phyloP scores from a whole-genome alignment of 768 basidiomycete genomes.

The Kwoniella sp. region DNA sequence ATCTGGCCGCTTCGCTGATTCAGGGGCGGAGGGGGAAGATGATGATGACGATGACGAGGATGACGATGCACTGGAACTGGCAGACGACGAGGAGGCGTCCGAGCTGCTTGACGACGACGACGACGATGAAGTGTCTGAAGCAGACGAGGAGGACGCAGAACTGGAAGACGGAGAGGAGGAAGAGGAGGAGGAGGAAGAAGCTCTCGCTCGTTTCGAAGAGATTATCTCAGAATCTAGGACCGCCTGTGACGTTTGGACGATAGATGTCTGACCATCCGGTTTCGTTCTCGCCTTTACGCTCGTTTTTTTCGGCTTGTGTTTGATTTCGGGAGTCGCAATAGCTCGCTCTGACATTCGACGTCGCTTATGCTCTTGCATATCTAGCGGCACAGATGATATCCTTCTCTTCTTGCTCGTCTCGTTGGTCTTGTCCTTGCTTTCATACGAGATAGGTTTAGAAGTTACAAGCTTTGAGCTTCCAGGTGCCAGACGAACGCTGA shows the following conservation, averaged over 20 bases:
- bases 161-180: slow-evolving; percentile 16
- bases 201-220: slow-evolving; percentile 12
- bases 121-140: slow-evolving; percentile 8
- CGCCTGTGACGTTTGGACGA: not conserved
- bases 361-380: slow-evolving; percentile 12
- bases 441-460: no score
- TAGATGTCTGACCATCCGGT: not conserved
- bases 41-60: slow-evolving; percentile 18
- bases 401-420: not conserved
- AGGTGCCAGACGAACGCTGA: slow-evolving; percentile 27
- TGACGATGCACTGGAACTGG: slow-evolving; percentile 22
- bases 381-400: not conserved
- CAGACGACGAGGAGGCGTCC: not conserved
- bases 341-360: slow-evolving; percentile 2
- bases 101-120: slow-evolving; percentile 20
- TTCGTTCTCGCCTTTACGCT: not conserved
- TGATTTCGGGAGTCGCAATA: not conserved
- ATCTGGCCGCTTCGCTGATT: not conserved
- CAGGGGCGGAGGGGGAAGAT: slow-evolving; percentile 7
- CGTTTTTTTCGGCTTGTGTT: no score
- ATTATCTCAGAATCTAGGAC: not conserved
- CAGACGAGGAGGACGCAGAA: slow-evolving; percentile 27
- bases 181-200: slow-evolving; percentile 8
- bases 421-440: not conserved
- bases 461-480: slow-evolving; percentile 14